These are phyloP conservation scores for Termitomyces titanicus DNA, from an alignment of 768 basidiomycete genomes.

Conservation along the genomic window DNA sequence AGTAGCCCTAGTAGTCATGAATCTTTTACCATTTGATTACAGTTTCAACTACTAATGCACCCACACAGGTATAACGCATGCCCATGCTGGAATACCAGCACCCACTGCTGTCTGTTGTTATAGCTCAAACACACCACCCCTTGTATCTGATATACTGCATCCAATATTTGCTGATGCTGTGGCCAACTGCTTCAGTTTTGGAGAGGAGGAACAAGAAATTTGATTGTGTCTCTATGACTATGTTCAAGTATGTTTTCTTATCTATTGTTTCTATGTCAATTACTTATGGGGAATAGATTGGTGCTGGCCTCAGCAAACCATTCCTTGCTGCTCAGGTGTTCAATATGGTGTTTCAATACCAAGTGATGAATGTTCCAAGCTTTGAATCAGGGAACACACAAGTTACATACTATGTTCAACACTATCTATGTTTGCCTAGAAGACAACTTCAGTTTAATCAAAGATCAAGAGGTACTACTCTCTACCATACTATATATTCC, in stretches of 20 bases:
- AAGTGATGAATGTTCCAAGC: not conserved
- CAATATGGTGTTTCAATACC: not conserved
- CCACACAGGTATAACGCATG: not conserved
- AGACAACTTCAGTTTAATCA: too few relatives aligned
- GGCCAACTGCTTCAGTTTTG: not conserved
- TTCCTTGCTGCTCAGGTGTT: not conserved
- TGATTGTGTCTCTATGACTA: not conserved
- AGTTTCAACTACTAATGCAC: too few relatives aligned
- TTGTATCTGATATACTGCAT: not conserved
- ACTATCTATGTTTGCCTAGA: too few relatives aligned
- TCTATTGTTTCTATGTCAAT: not conserved
- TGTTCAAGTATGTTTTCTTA: not conserved
- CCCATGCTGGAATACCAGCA: not conserved
- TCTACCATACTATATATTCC: too few relatives aligned
- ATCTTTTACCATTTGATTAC: not conserved
- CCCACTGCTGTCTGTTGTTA: not conserved
- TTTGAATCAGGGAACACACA: too few relatives aligned
- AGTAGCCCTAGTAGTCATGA: not conserved
- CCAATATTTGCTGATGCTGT: not conserved
- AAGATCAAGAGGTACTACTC: too few relatives aligned
- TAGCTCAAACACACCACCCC: not conserved
- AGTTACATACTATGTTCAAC: too few relatives aligned
- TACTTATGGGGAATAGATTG: not conserved
- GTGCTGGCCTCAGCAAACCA: not conserved
- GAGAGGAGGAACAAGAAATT: not conserved